Evolutionary conservation across 805 yeast species (phyloP).

Genomic region (Hanseniaspora occidentalis): DNA sequence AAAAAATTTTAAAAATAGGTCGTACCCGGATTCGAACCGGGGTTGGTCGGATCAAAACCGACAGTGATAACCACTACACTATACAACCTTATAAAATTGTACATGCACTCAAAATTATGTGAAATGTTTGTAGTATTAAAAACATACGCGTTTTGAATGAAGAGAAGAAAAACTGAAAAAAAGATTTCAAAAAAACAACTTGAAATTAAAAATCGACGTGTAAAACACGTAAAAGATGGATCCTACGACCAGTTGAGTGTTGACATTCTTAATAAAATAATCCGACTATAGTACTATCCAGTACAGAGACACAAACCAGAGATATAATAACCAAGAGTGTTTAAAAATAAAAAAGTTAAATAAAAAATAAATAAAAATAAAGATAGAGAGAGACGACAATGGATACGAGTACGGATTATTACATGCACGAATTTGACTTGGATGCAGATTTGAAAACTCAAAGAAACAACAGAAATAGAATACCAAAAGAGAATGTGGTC

Average conservation of each 20-base stretch:
- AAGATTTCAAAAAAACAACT: too few relatives aligned
- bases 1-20: slow-evolving; percentile 43
- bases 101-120: not conserved
- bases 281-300: too few relatives aligned
- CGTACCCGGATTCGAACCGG: slow-evolving; percentile 84
- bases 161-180: too few relatives aligned
- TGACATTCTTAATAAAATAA: too few relatives aligned
- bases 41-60: slow-evolving; percentile 58
- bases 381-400: not conserved
- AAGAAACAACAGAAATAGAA: not conserved
- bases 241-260: too few relatives aligned
- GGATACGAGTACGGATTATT: not conserved
- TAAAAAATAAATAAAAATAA: not conserved
- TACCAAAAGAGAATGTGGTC: not conserved
- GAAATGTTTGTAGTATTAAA: not conserved
- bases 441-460: not conserved
- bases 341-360: not conserved
- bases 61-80: slow-evolving; percentile 51
- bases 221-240: too few relatives aligned
- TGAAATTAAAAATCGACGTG: too few relatives aligned
- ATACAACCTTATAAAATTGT: slow-evolving; percentile 29
- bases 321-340: too few relatives aligned
- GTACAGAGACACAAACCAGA: too few relatives aligned
- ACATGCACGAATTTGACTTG: not conserved
- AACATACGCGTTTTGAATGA: not conserved